Conservation (phyloP, 2,329 filamentous ascomycete genomes). For the Colletotrichum musicola region DNA sequence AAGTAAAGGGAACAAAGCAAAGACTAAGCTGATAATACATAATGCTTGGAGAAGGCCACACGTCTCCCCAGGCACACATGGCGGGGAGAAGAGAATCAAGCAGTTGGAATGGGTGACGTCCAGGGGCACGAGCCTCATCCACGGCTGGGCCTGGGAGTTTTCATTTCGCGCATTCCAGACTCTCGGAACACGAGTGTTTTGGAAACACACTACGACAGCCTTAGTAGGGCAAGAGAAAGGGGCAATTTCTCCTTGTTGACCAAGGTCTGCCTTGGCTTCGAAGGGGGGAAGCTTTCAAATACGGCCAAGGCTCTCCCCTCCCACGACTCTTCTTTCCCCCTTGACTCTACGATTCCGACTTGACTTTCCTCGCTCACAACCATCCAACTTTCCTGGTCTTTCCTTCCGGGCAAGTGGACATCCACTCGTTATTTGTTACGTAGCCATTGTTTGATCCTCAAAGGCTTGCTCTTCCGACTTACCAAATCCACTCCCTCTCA, state of each 20-base stretch:
- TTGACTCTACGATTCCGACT: slow-evolving; percentile 18
- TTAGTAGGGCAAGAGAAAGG: slow-evolving; percentile 19
- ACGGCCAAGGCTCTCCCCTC: slow-evolving; percentile 28
- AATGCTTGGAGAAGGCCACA: not conserved
- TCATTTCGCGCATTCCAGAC: slow-evolving; percentile 32
- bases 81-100: not conserved
- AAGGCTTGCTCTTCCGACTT: not conserved
- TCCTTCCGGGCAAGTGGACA: slow-evolving; percentile 28
- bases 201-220: not conserved
- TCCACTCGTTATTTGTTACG: slow-evolving; percentile 30
- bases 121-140: slow-evolving; percentile 16
- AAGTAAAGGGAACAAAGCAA: too few species aligned
- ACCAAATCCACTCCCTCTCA: slow-evolving; percentile 4
- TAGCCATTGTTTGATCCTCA: slow-evolving; percentile 17
- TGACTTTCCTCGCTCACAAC: slow-evolving; percentile 24
- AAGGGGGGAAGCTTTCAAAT: slow-evolving; percentile 30
- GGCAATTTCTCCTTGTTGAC: slow-evolving; percentile 8
- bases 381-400: slow-evolving; percentile 22
- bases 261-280: slow-evolving; percentile 8
- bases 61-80: not conserved
- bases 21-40: too few species aligned
- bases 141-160: slow-evolving; percentile 23
- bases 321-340: not conserved
- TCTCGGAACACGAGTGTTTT: not conserved
- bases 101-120: slow-evolving; percentile 26